A percentile compares a stretch with the other conserved stretches of the same genome.
Evolutionary conservation across 805 yeast species (phyloP).

Genomic region (Yarrowia sp.): DNA sequence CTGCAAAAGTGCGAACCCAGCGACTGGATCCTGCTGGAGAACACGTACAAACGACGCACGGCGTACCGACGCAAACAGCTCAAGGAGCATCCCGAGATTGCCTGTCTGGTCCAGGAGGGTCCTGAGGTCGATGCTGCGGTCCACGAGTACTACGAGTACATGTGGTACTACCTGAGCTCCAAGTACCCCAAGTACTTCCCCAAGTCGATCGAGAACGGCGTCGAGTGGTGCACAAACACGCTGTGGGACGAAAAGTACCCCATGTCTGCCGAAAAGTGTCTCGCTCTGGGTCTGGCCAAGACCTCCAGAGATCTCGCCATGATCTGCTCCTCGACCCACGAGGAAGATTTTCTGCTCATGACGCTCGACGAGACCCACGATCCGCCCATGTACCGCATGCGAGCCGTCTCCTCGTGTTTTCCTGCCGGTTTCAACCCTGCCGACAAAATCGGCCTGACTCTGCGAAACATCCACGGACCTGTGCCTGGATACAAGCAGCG

Average conservation of each 20-base stretch:
- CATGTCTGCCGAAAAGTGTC: neutral
- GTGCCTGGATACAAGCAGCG: conserved; percentile 70
- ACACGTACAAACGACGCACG: conserved; percentile 52
- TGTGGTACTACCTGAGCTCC: conserved; percentile 43
- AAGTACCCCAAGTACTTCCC: conserved; percentile 56
- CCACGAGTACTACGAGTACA: conserved; percentile 50
- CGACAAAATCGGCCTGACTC: conserved; percentile 56
- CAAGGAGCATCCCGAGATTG: conserved; percentile 36
- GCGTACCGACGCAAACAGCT: conserved; percentile 43
- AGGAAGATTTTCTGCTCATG: conserved; percentile 63
- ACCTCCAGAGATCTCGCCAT: neutral
- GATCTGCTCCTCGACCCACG: conserved; percentile 35
- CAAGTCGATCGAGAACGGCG: conserved; percentile 33
- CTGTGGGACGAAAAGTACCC: conserved; percentile 41
- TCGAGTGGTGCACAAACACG: conserved; percentile 38
- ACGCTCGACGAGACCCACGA: conserved; percentile 49
- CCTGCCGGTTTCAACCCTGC: conserved; percentile 70
- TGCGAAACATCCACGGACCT: conserved; percentile 62
- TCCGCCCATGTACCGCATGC: conserved; percentile 51
- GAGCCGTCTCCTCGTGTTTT: conserved; percentile 54
- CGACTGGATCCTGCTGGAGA: conserved; percentile 62
- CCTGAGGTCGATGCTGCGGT: conserved; percentile 42
- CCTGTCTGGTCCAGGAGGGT: conserved; percentile 37
- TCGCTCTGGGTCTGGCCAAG: neutral
- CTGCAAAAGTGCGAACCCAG: conserved; percentile 48